Evolutionary conservation across 176 grass and related monocot genomes (phyloP).

Genomic region (Phyllostachys edulis): DNA sequence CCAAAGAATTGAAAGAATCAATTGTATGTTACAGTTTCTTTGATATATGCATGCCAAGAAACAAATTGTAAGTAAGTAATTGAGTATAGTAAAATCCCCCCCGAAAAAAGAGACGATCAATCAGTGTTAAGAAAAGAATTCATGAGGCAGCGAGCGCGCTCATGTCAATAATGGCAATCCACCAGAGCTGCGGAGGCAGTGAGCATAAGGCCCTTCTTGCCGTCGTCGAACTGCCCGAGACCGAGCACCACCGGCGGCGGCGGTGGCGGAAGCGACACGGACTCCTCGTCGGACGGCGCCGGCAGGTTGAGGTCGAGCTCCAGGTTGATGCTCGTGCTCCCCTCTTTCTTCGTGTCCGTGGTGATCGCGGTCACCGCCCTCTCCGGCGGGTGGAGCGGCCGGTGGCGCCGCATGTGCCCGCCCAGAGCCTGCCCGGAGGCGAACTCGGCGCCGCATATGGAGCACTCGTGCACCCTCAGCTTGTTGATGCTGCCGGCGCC

Average conservation of each 20-base stretch:
- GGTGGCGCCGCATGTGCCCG: constrained; percentile 90
- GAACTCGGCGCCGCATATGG: constrained; percentile 68
- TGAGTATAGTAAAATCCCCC: background rate
- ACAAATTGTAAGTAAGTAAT: constrained; percentile 30
- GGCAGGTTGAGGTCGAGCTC: constrained; percentile 83
- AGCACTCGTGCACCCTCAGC: constrained; percentile 61
- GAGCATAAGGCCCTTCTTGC: constrained; percentile 44
- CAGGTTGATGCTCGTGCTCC: constrained; percentile 31
- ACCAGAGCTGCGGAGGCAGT: constrained; percentile 40
- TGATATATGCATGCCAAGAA: constrained; percentile 23
- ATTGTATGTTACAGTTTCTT: constrained; percentile 43
- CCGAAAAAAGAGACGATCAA: constrained; percentile 17
- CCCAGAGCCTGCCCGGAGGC: constrained; percentile 84
- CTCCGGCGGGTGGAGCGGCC: constrained; percentile 45
- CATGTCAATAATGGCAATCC: constrained; percentile 49
- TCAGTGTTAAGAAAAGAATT: constrained; percentile 52
- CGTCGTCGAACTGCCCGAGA: constrained; percentile 32
- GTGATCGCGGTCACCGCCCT: constrained; percentile 9
- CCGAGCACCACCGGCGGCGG: constrained; percentile 26
- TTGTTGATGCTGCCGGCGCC: background rate
- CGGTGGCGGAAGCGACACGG: background rate
- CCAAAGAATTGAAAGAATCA: constrained; percentile 51
- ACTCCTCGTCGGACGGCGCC: constrained; percentile 51
- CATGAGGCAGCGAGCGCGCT: background rate
- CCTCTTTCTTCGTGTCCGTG: constrained; percentile 26